phyloP scores from a whole-genome alignment of 2,329 filamentous ascomycete genomes.

The Aspergillus candidus region DNA sequence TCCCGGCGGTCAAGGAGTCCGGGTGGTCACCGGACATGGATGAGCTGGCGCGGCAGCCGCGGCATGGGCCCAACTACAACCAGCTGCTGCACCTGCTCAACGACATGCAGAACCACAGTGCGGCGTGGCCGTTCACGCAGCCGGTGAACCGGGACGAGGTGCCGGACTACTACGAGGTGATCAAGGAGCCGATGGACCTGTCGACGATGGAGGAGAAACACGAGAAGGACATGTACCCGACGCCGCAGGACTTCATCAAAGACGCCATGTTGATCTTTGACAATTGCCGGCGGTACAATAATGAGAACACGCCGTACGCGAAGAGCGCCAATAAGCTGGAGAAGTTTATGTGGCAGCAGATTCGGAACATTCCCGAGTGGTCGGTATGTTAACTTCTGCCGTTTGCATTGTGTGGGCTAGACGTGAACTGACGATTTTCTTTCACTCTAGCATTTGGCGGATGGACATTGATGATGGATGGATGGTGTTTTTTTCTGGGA shows the following conservation, averaged over 20 bases:
- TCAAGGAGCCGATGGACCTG: slow-evolving; percentile 95
- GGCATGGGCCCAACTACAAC: slow-evolving; percentile 94
- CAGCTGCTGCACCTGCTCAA: slow-evolving; percentile 88
- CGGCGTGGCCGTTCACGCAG: slow-evolving; percentile 89
- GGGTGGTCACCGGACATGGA: slow-evolving; percentile 99
- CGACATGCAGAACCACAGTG: slow-evolving; percentile 87
- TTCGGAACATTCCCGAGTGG: slow-evolving; percentile 91
- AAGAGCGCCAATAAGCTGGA: slow-evolving; percentile 91
- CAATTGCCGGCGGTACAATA: slow-evolving; percentile 95
- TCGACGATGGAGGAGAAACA: slow-evolving; percentile 94
- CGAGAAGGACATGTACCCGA: slow-evolving; percentile 85
- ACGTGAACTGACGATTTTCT: neutral
- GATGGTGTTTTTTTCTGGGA: slow-evolving; percentile 12
- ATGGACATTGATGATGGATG: slow-evolving; percentile 27
- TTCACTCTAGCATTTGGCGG: slow-evolving; percentile 35
- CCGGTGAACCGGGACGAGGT: slow-evolving; percentile 95
- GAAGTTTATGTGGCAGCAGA: slow-evolving; percentile 92
- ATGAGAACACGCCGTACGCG: slow-evolving; percentile 87
- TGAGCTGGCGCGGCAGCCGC: slow-evolving; percentile 85
- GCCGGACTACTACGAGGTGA: slow-evolving; percentile 97
- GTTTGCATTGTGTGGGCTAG: neutral
- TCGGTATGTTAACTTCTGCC: slow-evolving; percentile 44
- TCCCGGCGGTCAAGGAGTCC: slow-evolving; percentile 81
- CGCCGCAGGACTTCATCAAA: slow-evolving; percentile 83
- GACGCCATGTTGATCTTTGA: slow-evolving; percentile 87